phyloP scores from a whole-genome alignment of 108 stramenopile species.

The Skeletonema potamos region DNA sequence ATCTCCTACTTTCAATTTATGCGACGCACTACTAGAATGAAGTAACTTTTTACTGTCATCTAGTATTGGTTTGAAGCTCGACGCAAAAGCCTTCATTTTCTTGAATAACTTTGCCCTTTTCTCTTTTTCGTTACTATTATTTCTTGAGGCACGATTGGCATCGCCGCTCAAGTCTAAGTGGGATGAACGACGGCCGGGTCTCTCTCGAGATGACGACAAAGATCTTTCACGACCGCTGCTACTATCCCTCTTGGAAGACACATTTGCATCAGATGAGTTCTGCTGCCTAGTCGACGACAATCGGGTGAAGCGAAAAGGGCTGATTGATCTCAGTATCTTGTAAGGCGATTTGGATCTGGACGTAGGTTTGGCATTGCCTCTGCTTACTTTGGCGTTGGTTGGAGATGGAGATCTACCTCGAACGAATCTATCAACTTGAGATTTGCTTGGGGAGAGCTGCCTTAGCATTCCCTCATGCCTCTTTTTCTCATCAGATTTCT shows the following conservation, averaged over 20 bases:
- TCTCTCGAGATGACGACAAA: background rate
- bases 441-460: background rate
- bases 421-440: background rate
- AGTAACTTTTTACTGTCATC: background rate
- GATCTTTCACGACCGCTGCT: background rate
- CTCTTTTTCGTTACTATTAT: background rate
- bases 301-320: background rate
- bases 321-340: background rate
- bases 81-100: background rate
- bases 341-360: background rate
- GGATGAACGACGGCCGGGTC: background rate
- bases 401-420: background rate
- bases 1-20: background rate
- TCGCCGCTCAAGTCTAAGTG: background rate
- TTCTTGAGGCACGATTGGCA: background rate
- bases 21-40: background rate
- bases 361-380: background rate
- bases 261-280: background rate
- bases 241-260: background rate
- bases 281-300: background rate
- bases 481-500: background rate
- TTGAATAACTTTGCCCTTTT: background rate
- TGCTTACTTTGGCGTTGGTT: background rate
- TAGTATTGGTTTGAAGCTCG: background rate
- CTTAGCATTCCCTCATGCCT: background rate